Base-by-base conservation (phyloP, 2,329 filamentous ascomycete species). In the Periglandula ipomoeae region DNA sequence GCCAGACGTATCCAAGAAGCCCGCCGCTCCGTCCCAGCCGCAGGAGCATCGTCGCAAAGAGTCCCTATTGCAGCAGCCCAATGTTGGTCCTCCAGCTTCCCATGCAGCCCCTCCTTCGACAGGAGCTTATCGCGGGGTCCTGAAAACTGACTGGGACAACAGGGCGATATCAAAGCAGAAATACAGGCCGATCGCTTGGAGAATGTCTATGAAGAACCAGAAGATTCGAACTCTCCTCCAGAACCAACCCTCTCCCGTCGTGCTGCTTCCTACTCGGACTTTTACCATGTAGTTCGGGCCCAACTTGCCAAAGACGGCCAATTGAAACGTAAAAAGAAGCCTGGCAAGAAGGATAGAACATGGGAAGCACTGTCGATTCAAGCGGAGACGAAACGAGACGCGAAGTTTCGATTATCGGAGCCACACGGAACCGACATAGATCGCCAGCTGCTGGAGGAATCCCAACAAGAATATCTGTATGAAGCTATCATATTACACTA, bases 401-500 rank as follows among this genome's bases (percentile, higher is more conserved):
- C 43, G 8, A 47, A 48, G 10, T 13, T 53, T 1, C 44, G 54
- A 3, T 19, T 39, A 26, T 7, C 42, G 10, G 37, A 45, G 15
- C 23, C 51, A 19, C 44, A 53, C 22, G 58, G 62, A 48, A 55
- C 61, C 26, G 55, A 51, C 47, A 74, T 84, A 46, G 81, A 85
- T 56, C 76, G 81, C 42, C 79, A 82, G 55, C 68, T 97, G 60
- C 71, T 95, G 26, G 80, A 90, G 58, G 82, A 88, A 47, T 93
- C 87, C 63, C 88, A 95, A 63, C 82, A 87, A 56, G 82, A 91
- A 62, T 95, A 95, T 65, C 72, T 85, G 82, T 90, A 77, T 56
- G 82, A 64, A 13, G 15, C 17, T n/a, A 6, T 10, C 7, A 9
- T n/a, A n/a, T 22, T 6, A 7, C 19, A 6, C 24, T 11, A 8